These are phyloP conservation scores for Trifolium repens DNA, from an alignment of 306 rosid genomes.

Conservation along the genomic window DNA sequence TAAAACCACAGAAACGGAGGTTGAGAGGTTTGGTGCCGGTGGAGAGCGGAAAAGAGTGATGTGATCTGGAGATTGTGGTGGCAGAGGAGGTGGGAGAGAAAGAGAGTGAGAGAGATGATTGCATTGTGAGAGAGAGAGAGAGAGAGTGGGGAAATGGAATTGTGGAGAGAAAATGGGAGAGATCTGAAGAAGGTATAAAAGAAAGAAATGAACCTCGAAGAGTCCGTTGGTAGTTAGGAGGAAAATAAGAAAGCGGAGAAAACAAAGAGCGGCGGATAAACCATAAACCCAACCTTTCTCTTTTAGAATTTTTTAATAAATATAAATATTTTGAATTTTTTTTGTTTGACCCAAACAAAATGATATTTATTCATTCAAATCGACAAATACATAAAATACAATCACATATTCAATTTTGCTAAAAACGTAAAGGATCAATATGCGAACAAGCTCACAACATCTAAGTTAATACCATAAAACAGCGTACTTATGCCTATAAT, in stretches of 20 bases:
- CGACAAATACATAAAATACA: too few species aligned
- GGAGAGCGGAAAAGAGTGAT: constrained; percentile 26
- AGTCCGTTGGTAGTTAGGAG: constrained; percentile 63
- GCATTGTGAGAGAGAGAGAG: constrained; percentile 61
- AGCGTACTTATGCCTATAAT: too few species aligned
- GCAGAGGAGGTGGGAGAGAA: constrained; percentile 56
- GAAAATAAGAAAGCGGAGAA: constrained; percentile 55
- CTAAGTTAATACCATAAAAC: too few species aligned
- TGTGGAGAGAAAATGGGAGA: constrained; percentile 6
- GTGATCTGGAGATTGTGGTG: constrained; percentile 58
- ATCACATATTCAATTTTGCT: too few species aligned
- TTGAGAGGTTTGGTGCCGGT: constrained; percentile 49
- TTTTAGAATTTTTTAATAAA: too few species aligned
- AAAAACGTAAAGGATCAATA: too few species aligned
- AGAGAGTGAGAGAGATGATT: constrained; percentile 74
- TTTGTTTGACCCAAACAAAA: too few species aligned
- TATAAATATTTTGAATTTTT: too few species aligned
- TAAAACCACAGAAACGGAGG: constrained; percentile 85
- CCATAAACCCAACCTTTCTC: constrained; percentile 20
- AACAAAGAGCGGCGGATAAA: constrained; percentile 71
- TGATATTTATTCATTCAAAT: too few species aligned
- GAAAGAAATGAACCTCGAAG: constrained; percentile 51
- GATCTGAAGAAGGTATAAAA: constrained; percentile 3
- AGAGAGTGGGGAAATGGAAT: constrained; percentile 12
- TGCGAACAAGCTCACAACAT: too few species aligned